Conservation (phyloP, 768 basidiomycete genomes). For the Boletus subcaerulescens region DNA sequence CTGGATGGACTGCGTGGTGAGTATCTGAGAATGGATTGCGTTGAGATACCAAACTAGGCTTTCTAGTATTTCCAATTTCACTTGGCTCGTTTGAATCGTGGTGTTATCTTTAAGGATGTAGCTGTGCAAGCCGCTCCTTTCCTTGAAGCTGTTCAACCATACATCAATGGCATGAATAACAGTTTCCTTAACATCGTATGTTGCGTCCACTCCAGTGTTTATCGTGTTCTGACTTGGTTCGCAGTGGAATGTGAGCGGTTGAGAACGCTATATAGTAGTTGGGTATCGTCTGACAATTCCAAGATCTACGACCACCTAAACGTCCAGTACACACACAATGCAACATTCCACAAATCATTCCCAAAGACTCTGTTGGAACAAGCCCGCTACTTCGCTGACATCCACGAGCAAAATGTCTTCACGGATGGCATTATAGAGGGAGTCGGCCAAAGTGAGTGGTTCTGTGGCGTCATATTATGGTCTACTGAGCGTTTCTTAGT, state of each 20-base stretch:
- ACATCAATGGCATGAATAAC: constrained; percentile 59
- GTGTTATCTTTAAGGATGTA: constrained; percentile 51
- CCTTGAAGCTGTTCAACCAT: constrained; percentile 63
- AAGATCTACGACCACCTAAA: constrained; percentile 78
- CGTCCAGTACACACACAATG: constrained; percentile 75
- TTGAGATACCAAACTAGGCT: neutral
- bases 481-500: constrained; percentile 42
- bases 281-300: neutral
- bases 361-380: constrained; percentile 69
- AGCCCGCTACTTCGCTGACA: constrained; percentile 71
- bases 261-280: neutral
- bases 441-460: constrained; percentile 69
- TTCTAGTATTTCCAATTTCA: constrained; percentile 29
- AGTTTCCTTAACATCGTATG: constrained; percentile 67
- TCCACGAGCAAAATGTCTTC: constrained; percentile 75
- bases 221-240: constrained; percentile 11
- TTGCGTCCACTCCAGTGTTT: constrained; percentile 10
- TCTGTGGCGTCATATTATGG: neutral
- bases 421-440: constrained; percentile 53
- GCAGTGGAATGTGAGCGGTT: constrained; percentile 69
- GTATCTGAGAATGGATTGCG: neutral
- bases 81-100: constrained; percentile 19
- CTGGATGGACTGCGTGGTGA: constrained; percentile 63
- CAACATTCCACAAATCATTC: constrained; percentile 69
- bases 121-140: constrained; percentile 57